Conservation (phyloP, 2,329 filamentous ascomycete genomes). For the Botrytis sinoallii region DNA sequence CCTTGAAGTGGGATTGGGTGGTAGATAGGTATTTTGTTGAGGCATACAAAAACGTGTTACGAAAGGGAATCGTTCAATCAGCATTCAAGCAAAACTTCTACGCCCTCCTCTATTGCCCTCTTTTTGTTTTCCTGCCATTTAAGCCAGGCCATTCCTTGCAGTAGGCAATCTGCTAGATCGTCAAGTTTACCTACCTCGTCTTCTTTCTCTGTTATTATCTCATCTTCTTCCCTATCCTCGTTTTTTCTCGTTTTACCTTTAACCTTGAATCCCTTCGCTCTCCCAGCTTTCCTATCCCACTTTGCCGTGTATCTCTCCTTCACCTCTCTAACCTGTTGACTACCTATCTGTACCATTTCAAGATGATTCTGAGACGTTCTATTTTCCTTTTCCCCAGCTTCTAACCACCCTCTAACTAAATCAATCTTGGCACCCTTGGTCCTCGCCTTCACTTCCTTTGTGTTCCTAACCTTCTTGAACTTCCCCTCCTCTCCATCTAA, state of each 20-base stretch:
- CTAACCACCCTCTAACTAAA: constrained; percentile 55
- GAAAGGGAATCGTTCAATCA: background rate
- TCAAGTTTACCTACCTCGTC: constrained; percentile 61
- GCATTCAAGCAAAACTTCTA: constrained; percentile 34
- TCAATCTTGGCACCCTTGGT: constrained; percentile 62
- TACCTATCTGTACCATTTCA: constrained; percentile 34
- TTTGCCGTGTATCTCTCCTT: constrained; percentile 40
- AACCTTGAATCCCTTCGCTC: constrained; percentile 32
- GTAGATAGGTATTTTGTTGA: background rate
- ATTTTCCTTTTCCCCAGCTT: background rate
- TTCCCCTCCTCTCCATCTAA: constrained; percentile 24
- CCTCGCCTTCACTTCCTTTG: constrained; percentile 43
- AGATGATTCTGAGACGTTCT: constrained; percentile 24
- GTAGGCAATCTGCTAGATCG: constrained; percentile 74
- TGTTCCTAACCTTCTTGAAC: constrained; percentile 38
- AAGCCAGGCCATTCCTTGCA: constrained; percentile 75
- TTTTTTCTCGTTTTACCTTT: background rate
- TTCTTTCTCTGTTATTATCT: constrained; percentile 25
- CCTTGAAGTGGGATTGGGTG: background rate
- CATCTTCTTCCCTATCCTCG: constrained; percentile 9
- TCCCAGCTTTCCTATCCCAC: constrained; percentile 32
- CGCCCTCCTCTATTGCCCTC: constrained; percentile 37
- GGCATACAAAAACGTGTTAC: background rate
- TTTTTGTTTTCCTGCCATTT: constrained; percentile 66
- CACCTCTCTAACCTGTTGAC: constrained; percentile 39